Conservation (phyloP, 2,329 filamentous ascomycete genomes). For the Phyllosticta paracitricarpa region DNA sequence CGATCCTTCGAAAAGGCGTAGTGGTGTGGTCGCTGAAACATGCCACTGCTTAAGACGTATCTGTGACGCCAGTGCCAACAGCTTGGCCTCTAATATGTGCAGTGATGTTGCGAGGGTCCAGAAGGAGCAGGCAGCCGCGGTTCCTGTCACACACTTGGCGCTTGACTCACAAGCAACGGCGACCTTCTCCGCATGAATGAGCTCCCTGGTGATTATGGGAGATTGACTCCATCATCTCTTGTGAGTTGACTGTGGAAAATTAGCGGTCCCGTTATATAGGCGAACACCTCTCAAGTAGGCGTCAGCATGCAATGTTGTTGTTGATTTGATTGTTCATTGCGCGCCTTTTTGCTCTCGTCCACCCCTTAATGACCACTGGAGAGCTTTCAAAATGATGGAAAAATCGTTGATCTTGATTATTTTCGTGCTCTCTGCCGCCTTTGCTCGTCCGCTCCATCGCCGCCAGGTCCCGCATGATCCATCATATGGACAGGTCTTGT, state of each 20-base stretch:
- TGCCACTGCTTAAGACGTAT: neutral
- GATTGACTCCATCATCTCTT: neutral
- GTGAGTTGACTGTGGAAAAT: neutral
- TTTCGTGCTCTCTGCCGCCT: neutral
- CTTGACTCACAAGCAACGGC: neutral
- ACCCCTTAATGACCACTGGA: neutral
- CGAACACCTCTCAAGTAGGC: neutral
- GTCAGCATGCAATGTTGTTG: neutral
- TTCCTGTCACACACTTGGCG: neutral
- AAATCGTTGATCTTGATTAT: neutral
- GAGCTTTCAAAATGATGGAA: neutral
- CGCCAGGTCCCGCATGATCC: constrained; percentile 31
- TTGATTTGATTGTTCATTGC: neutral
- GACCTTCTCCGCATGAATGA: neutral
- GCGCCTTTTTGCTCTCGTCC: neutral
- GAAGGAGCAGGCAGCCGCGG: neutral
- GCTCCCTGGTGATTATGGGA: neutral
- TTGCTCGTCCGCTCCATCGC: neutral
- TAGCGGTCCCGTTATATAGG: neutral
- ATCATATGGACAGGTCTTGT: constrained; percentile 42
- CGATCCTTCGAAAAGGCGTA: no score
- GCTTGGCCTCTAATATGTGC: neutral
- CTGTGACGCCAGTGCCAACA: neutral
- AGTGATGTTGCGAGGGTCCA: neutral
- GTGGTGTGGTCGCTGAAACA: no score